Evolutionary conservation across 352 stramenopile species (phyloP).

Genomic region (Phytophthora chlamydospora): DNA sequence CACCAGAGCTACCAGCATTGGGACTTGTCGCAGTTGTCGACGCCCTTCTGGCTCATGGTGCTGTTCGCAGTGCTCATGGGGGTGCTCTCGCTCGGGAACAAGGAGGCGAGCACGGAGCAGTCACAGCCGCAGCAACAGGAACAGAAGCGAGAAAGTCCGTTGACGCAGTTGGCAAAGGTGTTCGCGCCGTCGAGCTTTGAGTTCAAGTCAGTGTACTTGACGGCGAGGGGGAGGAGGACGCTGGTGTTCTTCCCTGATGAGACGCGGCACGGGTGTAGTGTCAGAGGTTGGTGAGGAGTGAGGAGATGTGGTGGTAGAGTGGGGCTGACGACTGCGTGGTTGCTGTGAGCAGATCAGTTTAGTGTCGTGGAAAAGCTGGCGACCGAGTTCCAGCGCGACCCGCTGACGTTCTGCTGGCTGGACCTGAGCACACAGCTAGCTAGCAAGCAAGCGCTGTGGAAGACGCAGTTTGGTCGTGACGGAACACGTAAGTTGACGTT

Average conservation of each 20-base stretch:
- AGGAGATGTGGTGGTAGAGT: background rate
- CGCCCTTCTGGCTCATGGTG: constrained; percentile 57
- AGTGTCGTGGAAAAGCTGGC: constrained; percentile 66
- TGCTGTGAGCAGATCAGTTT: constrained; percentile 67
- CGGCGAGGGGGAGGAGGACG: constrained; percentile 56
- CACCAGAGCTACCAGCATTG: constrained; percentile 42
- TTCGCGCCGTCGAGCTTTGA: constrained; percentile 75
- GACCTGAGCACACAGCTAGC: constrained; percentile 45
- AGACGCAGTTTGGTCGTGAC: constrained; percentile 44
- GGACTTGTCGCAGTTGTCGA: constrained; percentile 42
- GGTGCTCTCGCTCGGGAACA: constrained; percentile 48
- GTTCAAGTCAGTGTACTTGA: constrained; percentile 72
- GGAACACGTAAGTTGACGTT: constrained; percentile 36
- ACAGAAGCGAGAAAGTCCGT: constrained; percentile 27
- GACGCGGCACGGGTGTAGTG: constrained; percentile 46
- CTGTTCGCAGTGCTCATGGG: constrained; percentile 51
- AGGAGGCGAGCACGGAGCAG: constrained; percentile 8
- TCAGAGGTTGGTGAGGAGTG: constrained; percentile 46
- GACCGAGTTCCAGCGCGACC: constrained; percentile 71
- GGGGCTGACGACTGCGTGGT: background rate
- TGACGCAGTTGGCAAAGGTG: constrained; percentile 65
- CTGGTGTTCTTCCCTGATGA: constrained; percentile 74
- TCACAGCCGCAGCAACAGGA: no score
- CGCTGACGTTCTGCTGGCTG: constrained; percentile 81
- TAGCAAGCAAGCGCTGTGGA: constrained; percentile 50